Evolutionary conservation across 2,329 filamentous ascomycete genomes (phyloP), one percentile per base, ranked within the genome.

Genomic region (Fusarium abutilonis): DNA sequence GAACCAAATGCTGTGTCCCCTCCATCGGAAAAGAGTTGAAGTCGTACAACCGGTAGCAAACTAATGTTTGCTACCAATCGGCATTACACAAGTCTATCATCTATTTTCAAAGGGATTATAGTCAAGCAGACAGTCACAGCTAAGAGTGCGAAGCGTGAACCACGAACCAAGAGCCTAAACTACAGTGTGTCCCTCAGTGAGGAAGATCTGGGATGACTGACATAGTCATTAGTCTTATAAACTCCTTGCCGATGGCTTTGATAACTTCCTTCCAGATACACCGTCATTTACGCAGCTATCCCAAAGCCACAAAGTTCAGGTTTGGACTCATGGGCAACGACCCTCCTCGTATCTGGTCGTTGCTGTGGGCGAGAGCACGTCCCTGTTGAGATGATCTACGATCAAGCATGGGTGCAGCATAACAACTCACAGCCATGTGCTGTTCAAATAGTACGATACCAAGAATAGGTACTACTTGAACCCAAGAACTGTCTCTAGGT

Each of bases 11-110:
- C 13, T 41, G 55, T 54, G 48, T 15, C 6, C 47, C 31, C 13
- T 32, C 6, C 48, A 15, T 28, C 42, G 41, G 47, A 36, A 54
- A 60, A 34, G 31, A 14, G 32, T n/a, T 43, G 6, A 34, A 15
- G 35, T 47, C 17, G 40, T 38, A 45, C 46, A 41, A 17, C 45
- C 35, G 23, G 19, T 19, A 21, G 19, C n/a, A 19, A 32, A 21
- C n/a, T 9, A 31, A 14, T 15, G 28, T 21, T 19, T 41, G 21
- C 15, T 43, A 4, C 17, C 26, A n/a, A n/a, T 43, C 19, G 21
- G 36, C n/a, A 41, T 36, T n/a, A n/a, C 13, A 14, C 23, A 56
- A 17, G 19, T 9, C 17, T 38, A 7, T 19, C 35, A 38, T 21
- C 35, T 38, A 13, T 38, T 38, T 21, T 11, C n/a, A 38, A 38